A percentile compares a stretch with the other conserved stretches of the same genome.
Evolutionary conservation across 768 basidiomycete genomes (phyloP).

Genomic region (Leccinum subgranulosum): DNA sequence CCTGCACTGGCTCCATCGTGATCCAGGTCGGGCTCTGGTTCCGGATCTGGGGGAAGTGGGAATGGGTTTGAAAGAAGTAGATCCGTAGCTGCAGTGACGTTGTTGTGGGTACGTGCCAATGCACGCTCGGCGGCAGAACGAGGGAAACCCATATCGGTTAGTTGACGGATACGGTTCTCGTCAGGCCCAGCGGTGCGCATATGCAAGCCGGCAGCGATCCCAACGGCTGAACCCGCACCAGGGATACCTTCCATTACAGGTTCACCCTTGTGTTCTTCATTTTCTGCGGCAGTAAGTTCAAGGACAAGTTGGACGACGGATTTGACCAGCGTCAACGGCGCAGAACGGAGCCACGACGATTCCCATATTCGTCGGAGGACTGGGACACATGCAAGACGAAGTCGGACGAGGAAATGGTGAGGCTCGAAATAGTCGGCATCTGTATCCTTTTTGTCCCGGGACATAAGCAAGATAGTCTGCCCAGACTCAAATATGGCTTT

Average conservation of each 20-base stretch:
- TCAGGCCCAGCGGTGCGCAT: conserved; percentile 52
- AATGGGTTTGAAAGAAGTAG: conserved; percentile 80
- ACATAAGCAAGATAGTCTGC: conserved; percentile 70
- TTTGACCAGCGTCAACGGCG: conserved; percentile 72
- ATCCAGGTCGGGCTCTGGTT: conserved; percentile 25
- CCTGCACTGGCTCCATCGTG: conserved; percentile 12
- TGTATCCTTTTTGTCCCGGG: conserved; percentile 75
- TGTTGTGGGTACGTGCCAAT: conserved; percentile 80
- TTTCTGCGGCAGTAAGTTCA: conserved; percentile 78
- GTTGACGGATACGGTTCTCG: conserved; percentile 73
- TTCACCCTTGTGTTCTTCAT: conserved; percentile 63
- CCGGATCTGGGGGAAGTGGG: conserved; percentile 63
- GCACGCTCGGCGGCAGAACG: conserved; percentile 86
- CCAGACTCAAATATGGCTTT: conserved; percentile 82
- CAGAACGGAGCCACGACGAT: conserved; percentile 73
- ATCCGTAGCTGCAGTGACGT: conserved; percentile 86
- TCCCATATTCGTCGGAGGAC: conserved; percentile 73
- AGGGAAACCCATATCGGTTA: conserved; percentile 97
- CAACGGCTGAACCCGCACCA: conserved; percentile 28
- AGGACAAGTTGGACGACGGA: conserved; percentile 75
- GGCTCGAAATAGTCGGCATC: conserved; percentile 82
- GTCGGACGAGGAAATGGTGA: conserved; percentile 79
- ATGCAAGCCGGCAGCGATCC: conserved; percentile 32
- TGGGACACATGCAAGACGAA: conserved; percentile 71
- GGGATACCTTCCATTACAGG: conserved; percentile 34